Evolutionary conservation across 2,329 filamentous ascomycete species (phyloP), one percentile per base, ranked within the genome.

Genomic region (Talaromyces verruculosus): DNA sequence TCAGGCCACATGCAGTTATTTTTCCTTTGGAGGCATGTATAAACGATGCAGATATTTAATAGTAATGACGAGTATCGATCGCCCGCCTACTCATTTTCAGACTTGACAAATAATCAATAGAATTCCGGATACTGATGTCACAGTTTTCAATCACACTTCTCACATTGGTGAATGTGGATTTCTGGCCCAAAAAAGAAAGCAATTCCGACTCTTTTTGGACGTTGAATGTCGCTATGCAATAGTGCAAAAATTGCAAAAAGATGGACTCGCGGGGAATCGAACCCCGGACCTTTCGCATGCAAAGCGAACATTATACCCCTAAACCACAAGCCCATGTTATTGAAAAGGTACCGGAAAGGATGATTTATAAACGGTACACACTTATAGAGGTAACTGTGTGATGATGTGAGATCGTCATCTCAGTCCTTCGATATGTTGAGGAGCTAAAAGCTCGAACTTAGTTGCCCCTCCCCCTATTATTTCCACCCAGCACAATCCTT

Each of bases 381-480:
- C 11, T 47, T 25, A 13, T 2, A 17, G 11, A 11, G 8, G 17
- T 7, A n/a, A 45, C n/a, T 4, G 7, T 22, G 11, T 51, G 47
- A 28, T n/a, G 47, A 10, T 15, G 17, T 1, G 15, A 33, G 49
- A 53, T 19, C 49, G 17, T 53, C 49, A 30, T 33, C 17, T 4
- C 7, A 30, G 4, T 30, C 45, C 4, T 2, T 17, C 25, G 13
- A 33, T 17, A 6, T 28, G 11, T 51, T 28, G 25, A 5, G 28
- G 2, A 57, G n/a, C 30, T 57, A 35, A 37, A 37, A 57, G 53
- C 53, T 57, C 53, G 33, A 57, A 37, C 17, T 60, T 28, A 60
- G 37, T 45, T 55, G 47, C 61, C 49, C 61, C 49, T 43, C 61
- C 61, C 61, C 61, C 61, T 63, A 63, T 63, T 63, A 63, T 63